Evolutionary conservation across 2,329 filamentous ascomycete species (phyloP), one percentile per base, ranked within the genome.

Genomic region (Fusarium denticulatum): DNA sequence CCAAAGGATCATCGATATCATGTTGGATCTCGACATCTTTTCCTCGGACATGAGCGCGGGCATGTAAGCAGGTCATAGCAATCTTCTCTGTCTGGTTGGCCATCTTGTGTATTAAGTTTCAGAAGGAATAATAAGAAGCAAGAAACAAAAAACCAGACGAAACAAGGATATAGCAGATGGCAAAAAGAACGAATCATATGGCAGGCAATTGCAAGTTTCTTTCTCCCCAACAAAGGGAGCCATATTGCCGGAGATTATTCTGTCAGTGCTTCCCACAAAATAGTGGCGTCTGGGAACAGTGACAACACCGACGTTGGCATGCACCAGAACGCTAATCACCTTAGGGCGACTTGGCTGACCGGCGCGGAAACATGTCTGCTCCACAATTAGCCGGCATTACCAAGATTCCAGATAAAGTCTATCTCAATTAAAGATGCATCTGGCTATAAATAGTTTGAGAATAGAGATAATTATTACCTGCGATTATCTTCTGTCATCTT

Each of bases 41-140:
- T 32, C 30, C 47, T 50, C 34, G 30, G 16, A 50, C 22, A 11
- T 50, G 30, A 24, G 22, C 15, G 22, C 22, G 22, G 16, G 30
- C 1, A 96, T 0, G 96, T 96, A 77, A 98, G 96, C 77, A 90
- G 92, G 73, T 91, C 90, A 32, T 85, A 64, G 83, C 82, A 18
- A 84, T 80, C 34, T 83, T 74, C 28, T 84, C 82, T 14, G 81
- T 79, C 7, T 79, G 78, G 30, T 84, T 82, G 18, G 68, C 71
- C 9, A 78, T 76, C 5, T 50, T 24, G 16, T 7, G 30, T 50
- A 24, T 18, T 34, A 14, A 32, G 47, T 50, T 50, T 50, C 22
- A 34, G 30, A 50, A 50, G 3, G 11, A 18, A 34, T 34, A 50
- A 10, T 14, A 1, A 30, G 22, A 50, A 24, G 7, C 0, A 24